Evolutionary conservation across 1,284 basidiomycete genomes (phyloP).

Genomic region (Veloboletus limbatus): DNA sequence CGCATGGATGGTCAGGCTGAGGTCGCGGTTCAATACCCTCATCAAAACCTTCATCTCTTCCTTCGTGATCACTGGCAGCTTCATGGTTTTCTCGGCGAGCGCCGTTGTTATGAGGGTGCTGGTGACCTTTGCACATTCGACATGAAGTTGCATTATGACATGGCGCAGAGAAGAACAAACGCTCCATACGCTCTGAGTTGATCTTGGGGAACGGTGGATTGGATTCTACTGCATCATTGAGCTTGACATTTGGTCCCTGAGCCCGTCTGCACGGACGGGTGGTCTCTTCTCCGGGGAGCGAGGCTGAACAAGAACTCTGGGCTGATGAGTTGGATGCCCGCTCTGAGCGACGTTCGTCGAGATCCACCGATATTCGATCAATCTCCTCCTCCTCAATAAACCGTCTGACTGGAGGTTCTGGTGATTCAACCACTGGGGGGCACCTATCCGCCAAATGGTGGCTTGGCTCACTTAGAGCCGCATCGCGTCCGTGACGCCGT

Average conservation of each 20-base stretch:
- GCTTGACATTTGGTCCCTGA: conserved; percentile 5
- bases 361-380: conserved; percentile 34
- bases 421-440: conserved; percentile 3
- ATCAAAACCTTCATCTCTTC: conserved; percentile 19
- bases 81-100: not conserved
- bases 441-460: not conserved
- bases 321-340: conserved; percentile 32
- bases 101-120: conserved; percentile 1
- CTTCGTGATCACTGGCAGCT: not conserved
- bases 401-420: conserved; percentile 14
- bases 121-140: conserved; percentile 48
- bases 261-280: not conserved
- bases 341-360: conserved; percentile 36
- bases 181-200: conserved; percentile 69
- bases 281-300: conserved; percentile 4
- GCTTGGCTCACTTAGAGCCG: conserved; percentile 8
- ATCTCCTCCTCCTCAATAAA: conserved; percentile 32
- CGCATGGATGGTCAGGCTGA: conserved; percentile 2
- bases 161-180: conserved; percentile 76
- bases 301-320: conserved; percentile 15
- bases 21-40: conserved; percentile 8
- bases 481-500: conserved; percentile 44
- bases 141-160: conserved; percentile 70
- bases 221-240: conserved; percentile 25
- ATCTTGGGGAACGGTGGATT: conserved; percentile 76